Base-by-base conservation (phyloP, 129 eudicot species). In the Lactuca sativa region DNA sequence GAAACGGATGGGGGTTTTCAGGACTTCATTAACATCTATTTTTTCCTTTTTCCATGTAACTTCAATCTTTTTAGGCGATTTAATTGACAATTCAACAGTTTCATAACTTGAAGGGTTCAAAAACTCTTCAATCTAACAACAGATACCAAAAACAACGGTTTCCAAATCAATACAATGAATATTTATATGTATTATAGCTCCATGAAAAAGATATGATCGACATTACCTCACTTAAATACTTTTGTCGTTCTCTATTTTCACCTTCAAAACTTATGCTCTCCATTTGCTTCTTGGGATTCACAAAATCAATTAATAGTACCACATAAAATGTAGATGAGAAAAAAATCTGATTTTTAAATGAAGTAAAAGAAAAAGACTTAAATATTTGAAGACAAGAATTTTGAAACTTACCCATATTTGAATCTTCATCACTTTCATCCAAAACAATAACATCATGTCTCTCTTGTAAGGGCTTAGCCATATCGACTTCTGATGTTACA, bases 101-200 rank as follows among this genome's bases (percentile, higher is more conserved):
- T 21, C 21, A 21, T 0, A 21, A 21, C 62, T 64, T 8, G 64
- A 66, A 3, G 71, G 49, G 7, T 73, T 75, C 81, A 76, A 14
- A 25, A 81, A 9, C 14, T 87, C 92, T 56, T 90, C 80, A 13
- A 90, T 89, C 97, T 90, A 41, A 21, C 44, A 47, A 36, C 5
- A 25, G 11, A 59, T n/a, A 44, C 25, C 48, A 72, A 32, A 78
- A 66, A 49, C 9, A 12, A 37, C 11, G 16, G 4, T 14, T 25
- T 41, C 66, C 15, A 11, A 70, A 31, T 9, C 16, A 66, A 18
- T 17, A 58, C 12, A 70, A 0, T 0, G 0, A 38, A 3, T 3
- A 4, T 1, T 21, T 21, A 21, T 21, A 4, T 40, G 7, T 40
- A 6, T 6, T 38, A 38, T 7, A 38, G 44, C 6, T 34, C 4